Base-by-base conservation (phyloP, 2,329 filamentous ascomycete genomes). In the Beauveria scarabaeidicola region DNA sequence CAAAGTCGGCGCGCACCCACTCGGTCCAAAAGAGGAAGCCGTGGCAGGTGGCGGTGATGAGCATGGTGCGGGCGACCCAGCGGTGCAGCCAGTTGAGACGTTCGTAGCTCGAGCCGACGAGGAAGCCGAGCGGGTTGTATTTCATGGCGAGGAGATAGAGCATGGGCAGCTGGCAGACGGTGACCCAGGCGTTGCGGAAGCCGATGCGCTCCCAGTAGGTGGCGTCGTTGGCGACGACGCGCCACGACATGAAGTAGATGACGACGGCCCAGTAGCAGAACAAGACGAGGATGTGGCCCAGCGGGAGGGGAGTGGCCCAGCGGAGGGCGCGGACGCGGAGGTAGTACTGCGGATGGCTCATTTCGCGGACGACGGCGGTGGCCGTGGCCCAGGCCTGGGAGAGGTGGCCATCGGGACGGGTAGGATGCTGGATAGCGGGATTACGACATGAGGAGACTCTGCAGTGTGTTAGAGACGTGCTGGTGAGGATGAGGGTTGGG, bases 21-120 rank as follows among this genome's bases (percentile, higher is more conserved):
- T 86, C 80, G 3, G 75, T 74, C 72, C 84, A 85, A 69, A 89
- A 90, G 69, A 87, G 83, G 65, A 83, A 87, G 61, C 88, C 86
- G 65, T 90, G 87, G 3, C 89, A 78, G 1, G 85, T 85, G 1
- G 82, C 83, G 0, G 84, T 88, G 17, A 89, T 73, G 40, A 90
- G 80, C 73, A 90, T 82, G 59, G 84, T 87, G 61, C 87, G 80
- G 3, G 83, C 85, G 10, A 86, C 82, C 87, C 87, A 90, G 62
- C 87, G 80, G 66, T 90, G 87, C 56, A 89, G 72, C 87, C 87
- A 90, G 69, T 88, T 89, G 61, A 90, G 74, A 9, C 84, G 79
- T 71, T 90, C 87, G 66, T 89, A 84, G 62, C 85, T 84, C 10
- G 81, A 78, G 11, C 86, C 87, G 4, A 81, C 77, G 25, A 90